Evolutionary conservation across 495 filamentous ascomycete genomes (phyloP).

Genomic region (Penicillium salamii): DNA sequence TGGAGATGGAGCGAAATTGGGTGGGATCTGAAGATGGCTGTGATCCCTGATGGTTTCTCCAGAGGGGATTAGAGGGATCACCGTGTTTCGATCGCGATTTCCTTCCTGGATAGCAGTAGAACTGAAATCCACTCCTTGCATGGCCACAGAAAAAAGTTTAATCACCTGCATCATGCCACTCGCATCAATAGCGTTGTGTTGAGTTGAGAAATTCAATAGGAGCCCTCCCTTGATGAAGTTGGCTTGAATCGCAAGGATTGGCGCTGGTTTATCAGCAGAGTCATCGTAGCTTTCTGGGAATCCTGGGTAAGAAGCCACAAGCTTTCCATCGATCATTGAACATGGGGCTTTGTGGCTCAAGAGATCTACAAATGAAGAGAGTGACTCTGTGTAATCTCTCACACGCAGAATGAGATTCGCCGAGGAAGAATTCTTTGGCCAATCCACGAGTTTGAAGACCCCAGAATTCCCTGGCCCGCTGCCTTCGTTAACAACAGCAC

Average conservation of each 20-base stretch:
- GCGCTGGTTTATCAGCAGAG: background rate
- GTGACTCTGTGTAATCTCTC: background rate
- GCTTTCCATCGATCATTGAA: background rate
- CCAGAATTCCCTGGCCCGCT: background rate
- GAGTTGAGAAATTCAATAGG: slow-evolving; percentile 18
- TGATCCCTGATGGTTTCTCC: slow-evolving; percentile 28
- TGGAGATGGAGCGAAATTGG: background rate
- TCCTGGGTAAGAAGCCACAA: background rate
- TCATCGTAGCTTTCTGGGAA: background rate
- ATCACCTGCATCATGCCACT: slow-evolving; percentile 24
- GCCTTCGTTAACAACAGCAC: background rate
- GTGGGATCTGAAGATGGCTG: slow-evolving; percentile 13
- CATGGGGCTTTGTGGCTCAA: background rate
- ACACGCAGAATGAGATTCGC: background rate
- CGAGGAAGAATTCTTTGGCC: background rate
- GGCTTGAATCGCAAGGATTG: slow-evolving; percentile 18
- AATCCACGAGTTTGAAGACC: background rate
- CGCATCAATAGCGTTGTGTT: slow-evolving; percentile 34
- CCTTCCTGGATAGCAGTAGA: slow-evolving; percentile 12
- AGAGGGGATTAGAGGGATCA: slow-evolving; percentile 25
- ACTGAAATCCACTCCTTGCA: slow-evolving; percentile 4
- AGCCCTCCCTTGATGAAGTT: slow-evolving; percentile 32
- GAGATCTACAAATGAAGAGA: background rate
- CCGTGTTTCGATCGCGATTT: slow-evolving; percentile 26
- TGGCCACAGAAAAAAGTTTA: slow-evolving; percentile 21